Conservation (phyloP, 495 filamentous ascomycete species). For the Trichoderma gamsii region DNA sequence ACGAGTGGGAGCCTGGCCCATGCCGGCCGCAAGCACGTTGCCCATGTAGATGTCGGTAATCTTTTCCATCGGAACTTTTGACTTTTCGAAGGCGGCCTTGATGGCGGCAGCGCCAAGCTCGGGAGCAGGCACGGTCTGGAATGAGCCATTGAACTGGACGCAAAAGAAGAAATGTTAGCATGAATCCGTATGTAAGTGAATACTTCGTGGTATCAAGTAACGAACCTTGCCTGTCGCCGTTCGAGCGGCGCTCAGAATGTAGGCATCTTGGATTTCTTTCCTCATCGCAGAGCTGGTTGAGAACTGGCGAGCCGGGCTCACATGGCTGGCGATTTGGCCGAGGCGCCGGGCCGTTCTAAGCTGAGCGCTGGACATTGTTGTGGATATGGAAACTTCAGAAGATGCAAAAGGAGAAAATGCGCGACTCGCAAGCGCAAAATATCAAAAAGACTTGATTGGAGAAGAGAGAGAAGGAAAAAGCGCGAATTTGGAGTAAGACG, state of each 20-base stretch:
- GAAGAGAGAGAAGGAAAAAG: background rate
- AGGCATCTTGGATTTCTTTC: slow-evolving; percentile 77
- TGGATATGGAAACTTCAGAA: background rate
- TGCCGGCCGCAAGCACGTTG: slow-evolving; percentile 79
- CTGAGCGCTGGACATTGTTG: slow-evolving; percentile 20
- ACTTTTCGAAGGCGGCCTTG: slow-evolving; percentile 79
- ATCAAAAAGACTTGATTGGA: background rate
- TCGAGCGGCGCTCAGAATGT: slow-evolving; percentile 80
- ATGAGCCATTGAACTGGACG: slow-evolving; percentile 83
- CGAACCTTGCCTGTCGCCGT: slow-evolving; percentile 82
- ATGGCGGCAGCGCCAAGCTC: slow-evolving; percentile 83
- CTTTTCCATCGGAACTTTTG: slow-evolving; percentile 65
- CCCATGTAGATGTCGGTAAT: slow-evolving; percentile 95
- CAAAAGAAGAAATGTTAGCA: background rate
- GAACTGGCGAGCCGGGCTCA: slow-evolving; percentile 54
- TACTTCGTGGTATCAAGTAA: background rate
- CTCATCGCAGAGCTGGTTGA: slow-evolving; percentile 51
- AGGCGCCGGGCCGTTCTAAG: slow-evolving; percentile 32
- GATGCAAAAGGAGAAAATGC: background rate
- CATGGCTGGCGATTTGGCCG: slow-evolving; percentile 22
- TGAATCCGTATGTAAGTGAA: background rate
- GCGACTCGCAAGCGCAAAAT: background rate
- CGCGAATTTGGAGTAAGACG: background rate
- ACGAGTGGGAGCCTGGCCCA: slow-evolving; percentile 86
- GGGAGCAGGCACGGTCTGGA: slow-evolving; percentile 73